These are phyloP conservation scores for Aspergillus taichungensis DNA, from an alignment of 495 filamentous ascomycete species.

Conservation along the genomic window DNA sequence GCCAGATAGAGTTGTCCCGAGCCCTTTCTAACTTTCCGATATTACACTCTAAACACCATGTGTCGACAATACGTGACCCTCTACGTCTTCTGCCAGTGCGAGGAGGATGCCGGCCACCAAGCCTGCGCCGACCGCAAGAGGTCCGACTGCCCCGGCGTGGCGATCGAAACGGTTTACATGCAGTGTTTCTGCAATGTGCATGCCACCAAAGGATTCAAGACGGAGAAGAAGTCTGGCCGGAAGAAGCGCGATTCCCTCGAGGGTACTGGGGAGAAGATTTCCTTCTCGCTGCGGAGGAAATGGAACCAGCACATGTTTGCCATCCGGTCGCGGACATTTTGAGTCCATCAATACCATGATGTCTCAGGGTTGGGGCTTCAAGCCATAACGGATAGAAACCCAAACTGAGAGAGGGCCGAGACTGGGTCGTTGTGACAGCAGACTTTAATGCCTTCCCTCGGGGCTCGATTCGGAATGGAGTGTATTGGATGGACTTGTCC, in stretches of 20 bases:
- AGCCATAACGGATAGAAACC: too few relatives aligned
- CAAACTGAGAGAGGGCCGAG: too few relatives aligned
- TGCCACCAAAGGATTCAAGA: conserved; percentile 29
- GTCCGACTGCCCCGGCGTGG: conserved; percentile 26
- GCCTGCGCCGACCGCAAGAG: conserved; percentile 21
- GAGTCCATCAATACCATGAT: not conserved
- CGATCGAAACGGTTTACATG: conserved; percentile 35
- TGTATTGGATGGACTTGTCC: too few relatives aligned
- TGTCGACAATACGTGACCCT: conserved; percentile 36
- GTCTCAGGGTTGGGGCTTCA: too few relatives aligned
- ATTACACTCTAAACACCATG: conserved; percentile 16
- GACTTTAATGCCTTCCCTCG: too few relatives aligned
- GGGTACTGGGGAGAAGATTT: conserved; percentile 24
- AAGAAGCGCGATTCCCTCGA: conserved; percentile 17
- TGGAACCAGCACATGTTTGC: conserved; percentile 26
- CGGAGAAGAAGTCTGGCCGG: conserved; percentile 26
- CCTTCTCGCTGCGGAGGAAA: conserved; percentile 20
- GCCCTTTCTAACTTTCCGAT: too few relatives aligned
- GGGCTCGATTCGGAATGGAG: too few relatives aligned
- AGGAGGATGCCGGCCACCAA: conserved; percentile 30
- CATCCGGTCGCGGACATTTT: conserved; percentile 16
- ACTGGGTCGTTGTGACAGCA: too few relatives aligned
- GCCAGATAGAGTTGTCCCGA: too few relatives aligned
- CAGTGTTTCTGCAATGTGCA: conserved; percentile 38
- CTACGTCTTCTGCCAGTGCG: conserved; percentile 39